Evolutionary conservation across 148 eudicot genomes (phyloP).

Genomic region (Chenopodium album): DNA sequence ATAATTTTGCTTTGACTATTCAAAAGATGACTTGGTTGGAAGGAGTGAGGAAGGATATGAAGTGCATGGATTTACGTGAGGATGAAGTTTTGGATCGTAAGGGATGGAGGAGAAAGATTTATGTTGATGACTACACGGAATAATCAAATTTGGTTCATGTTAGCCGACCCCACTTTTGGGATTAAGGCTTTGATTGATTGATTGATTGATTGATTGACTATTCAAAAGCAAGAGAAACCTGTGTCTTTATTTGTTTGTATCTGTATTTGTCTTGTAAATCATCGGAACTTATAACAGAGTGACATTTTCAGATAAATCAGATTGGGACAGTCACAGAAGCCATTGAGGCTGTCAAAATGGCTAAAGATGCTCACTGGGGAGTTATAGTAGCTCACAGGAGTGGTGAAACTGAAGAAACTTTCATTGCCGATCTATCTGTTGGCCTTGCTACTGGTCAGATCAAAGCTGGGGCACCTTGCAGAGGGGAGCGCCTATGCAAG

Average conservation of each 20-base stretch:
- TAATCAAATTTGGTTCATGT: too few relatives aligned
- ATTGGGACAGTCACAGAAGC: conserved; percentile 90
- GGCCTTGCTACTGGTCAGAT: conserved; percentile 88
- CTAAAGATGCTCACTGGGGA: conserved; percentile 91
- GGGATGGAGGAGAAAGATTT: too few relatives aligned
- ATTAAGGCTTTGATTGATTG: too few relatives aligned
- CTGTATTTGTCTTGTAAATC: neutral
- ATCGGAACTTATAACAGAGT: conserved; percentile 1
- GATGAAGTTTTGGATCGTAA: too few relatives aligned
- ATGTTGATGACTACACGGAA: too few relatives aligned
- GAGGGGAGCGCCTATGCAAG: conserved; percentile 93
- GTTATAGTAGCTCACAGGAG: conserved; percentile 75
- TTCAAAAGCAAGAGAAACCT: neutral
- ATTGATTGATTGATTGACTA: too few relatives aligned
- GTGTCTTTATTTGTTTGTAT: neutral
- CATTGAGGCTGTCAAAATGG: conserved; percentile 92
- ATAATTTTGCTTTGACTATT: neutral
- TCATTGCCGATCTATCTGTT: conserved; percentile 87
- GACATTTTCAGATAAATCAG: conserved; percentile 62
- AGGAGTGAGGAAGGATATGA: too few relatives aligned
- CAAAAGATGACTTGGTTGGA: too few relatives aligned
- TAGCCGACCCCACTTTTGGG: too few relatives aligned
- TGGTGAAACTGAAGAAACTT: conserved; percentile 94
- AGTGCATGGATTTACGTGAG: too few relatives aligned
- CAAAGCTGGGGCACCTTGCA: conserved; percentile 96